Conservation (phyloP, 306 rosid species). For the Medicago lupulina region DNA sequence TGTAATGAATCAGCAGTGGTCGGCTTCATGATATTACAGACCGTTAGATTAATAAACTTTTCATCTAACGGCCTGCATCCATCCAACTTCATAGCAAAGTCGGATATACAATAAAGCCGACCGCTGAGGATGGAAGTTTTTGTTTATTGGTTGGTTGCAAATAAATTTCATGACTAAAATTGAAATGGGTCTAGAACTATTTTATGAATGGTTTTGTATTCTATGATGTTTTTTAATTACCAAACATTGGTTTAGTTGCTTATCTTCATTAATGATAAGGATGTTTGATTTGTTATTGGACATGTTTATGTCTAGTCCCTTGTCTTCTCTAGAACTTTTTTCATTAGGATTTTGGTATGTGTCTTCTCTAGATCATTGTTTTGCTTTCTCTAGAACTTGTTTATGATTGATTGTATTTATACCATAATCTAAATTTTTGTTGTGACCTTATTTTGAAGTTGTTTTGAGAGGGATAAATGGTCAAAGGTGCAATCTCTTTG, state of each 20-base stretch:
- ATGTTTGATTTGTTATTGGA: neutral
- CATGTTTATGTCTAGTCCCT: neutral
- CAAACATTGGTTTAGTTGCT: neutral
- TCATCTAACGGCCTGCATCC: neutral
- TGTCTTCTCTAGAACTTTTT: neutral
- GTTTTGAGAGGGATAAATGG: slow-evolving; percentile 41
- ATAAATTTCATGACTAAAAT: neutral
- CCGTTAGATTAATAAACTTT: neutral
- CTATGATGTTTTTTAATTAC: neutral
- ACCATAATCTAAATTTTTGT: neutral
- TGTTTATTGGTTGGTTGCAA: neutral
- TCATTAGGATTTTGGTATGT: neutral
- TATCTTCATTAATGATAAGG: neutral
- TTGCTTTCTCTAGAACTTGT: neutral
- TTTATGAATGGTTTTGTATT: neutral
- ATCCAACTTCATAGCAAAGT: no score
- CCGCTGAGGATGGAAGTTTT: neutral
- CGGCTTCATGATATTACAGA: neutral
- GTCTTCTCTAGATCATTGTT: neutral
- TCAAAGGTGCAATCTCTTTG: neutral
- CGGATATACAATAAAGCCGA: neutral
- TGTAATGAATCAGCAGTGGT: neutral
- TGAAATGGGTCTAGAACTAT: neutral
- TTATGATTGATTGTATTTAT: no score
- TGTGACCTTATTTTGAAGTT: slow-evolving; percentile 29